Base-by-base conservation (phyloP, 139 green algal genomes). In the Edaphochlamys debaryana region DNA sequence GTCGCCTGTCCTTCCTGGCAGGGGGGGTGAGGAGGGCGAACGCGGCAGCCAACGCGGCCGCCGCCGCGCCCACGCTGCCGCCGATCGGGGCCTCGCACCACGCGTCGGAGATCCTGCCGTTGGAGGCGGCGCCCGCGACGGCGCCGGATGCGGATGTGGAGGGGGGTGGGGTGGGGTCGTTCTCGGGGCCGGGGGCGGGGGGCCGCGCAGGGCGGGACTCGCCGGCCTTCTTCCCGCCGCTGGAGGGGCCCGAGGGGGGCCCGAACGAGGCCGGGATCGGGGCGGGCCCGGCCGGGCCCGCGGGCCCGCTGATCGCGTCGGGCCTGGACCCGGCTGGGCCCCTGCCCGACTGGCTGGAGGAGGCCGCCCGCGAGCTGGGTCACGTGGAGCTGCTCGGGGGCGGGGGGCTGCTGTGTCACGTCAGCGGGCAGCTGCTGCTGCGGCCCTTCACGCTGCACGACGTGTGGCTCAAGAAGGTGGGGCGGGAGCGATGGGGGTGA, bases 361-460 rank as follows among this genome's bases (percentile, higher is more conserved):
- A 88, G 58, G 75, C 83, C 4, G 83, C 67, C 20, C 68, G 74
- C 48, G 67, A 83, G 30, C 42, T 88, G 83, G 71, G 68, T 2
- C 71, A 62, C 27, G 68, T 63, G 50, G 75, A 80, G 22, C 66
- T 84, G 40, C 54, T 34, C 1, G 11, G n/a, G n/a, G 64, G 32
- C 25, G 64, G 36, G 3, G 79, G 50, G 25, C 70, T 89, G 62
- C 70, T 89, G 32, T 41, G 78, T 52, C 70, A 84, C 52, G 80
- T 87, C 27, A 80, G 68, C 40, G 81, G 69, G 15, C 75, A 86
- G 79, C 76, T 90, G 86, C 85, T 90, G 63, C 82, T 90, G 77
- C 80, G 77, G 40, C 86, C 86, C 20, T 73, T 68, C 45, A 67
- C 81, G 2, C 71, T 90, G 70, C 82, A 90, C 54, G 86, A 90